Evolutionary conservation across 345 rosid genomes (phyloP).

Genomic region (Raphanus sativus): DNA sequence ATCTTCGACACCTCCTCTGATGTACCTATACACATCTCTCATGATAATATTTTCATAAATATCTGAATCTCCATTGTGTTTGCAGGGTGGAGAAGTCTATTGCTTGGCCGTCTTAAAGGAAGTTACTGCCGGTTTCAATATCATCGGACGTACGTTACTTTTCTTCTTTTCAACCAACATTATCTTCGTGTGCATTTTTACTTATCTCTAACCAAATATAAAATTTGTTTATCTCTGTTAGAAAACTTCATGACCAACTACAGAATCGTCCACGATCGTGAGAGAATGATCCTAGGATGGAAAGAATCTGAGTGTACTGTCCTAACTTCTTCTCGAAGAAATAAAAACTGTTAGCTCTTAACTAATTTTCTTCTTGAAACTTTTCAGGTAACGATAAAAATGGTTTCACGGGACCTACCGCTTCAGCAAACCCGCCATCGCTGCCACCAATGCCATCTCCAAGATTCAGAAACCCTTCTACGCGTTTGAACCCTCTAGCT

Average conservation of each 20-base stretch:
- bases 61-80: conserved; percentile 18
- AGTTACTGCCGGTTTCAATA: conserved; percentile 49
- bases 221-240: neutral
- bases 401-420: neutral
- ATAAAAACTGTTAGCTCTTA: too few relatives aligned
- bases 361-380: neutral
- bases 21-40: conserved; percentile 23
- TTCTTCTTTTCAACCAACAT: neutral
- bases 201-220: neutral
- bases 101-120: conserved; percentile 72
- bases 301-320: conserved; percentile 62
- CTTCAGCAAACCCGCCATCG: neutral
- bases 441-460: neutral
- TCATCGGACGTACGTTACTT: conserved; percentile 78
- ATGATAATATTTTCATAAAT: neutral
- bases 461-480: neutral
- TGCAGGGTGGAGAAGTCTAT: conserved; percentile 49
- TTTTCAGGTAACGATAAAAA: conserved; percentile 31
- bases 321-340: neutral
- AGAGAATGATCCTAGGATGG: conserved; percentile 69
- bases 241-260: conserved; percentile 84
- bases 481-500: neutral
- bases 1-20: conserved; percentile 8
- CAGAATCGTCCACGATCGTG: conserved; percentile 61
- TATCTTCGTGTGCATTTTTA: neutral